Percentiles rank a stretch among this genome's conserved stretches.
Conservation (phyloP, 768 basidiomycete genomes). For the Lactarius hengduanensis region DNA sequence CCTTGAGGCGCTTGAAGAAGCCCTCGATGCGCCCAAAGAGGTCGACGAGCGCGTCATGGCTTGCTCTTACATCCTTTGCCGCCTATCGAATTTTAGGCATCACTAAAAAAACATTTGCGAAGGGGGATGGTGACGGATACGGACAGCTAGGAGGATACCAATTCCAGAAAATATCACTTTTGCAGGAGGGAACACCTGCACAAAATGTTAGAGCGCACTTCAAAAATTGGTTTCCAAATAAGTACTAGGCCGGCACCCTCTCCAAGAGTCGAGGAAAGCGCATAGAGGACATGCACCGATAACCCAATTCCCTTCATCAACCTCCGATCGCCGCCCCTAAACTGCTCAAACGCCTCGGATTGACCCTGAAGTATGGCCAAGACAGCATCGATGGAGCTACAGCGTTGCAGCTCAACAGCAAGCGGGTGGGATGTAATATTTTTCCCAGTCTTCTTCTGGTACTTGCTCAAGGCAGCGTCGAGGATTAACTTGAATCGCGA, state of each 20-base stretch:
- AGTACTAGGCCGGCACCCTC: not conserved
- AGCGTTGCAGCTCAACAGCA: not conserved
- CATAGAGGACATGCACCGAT: not conserved
- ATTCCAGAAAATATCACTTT: not conserved
- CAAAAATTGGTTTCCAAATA: not conserved
- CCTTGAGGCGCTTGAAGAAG: not conserved
- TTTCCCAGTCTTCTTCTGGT: not conserved
- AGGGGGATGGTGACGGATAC: not conserved
- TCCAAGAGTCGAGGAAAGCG: not conserved
- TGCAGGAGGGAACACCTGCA: not conserved
- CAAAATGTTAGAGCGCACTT: not conserved
- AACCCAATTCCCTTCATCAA: not conserved
- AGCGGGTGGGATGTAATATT: not conserved
- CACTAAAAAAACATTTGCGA: not conserved
- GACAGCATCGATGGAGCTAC: not conserved
- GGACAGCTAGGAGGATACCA: not conserved
- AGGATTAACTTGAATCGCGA: not conserved
- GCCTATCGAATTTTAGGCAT: not conserved
- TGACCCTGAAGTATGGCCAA: not conserved
- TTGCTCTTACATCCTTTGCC: not conserved
- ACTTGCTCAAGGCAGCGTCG: not conserved
- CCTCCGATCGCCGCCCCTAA: not conserved
- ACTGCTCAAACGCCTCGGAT: not conserved
- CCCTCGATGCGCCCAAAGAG: slow-evolving; percentile 2
- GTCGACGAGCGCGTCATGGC: not conserved